Conservation (phyloP, 768 basidiomycete genomes). For the Lactifluus subvellereus region DNA sequence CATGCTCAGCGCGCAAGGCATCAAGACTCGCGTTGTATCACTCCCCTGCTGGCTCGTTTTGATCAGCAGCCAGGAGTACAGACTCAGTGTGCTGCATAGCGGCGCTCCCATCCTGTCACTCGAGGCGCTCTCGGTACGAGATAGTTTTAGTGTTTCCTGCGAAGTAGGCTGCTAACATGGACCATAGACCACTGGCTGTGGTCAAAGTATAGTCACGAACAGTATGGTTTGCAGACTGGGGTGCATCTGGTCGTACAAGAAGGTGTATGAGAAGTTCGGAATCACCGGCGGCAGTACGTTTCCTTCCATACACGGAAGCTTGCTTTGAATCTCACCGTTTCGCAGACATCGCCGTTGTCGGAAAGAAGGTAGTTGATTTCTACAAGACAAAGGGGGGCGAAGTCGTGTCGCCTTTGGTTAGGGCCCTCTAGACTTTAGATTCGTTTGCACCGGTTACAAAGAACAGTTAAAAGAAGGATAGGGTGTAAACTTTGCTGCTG, state of each 20-base stretch:
- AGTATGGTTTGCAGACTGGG: constrained; percentile 74
- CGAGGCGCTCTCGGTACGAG: constrained; percentile 66
- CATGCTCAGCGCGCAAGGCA: no score
- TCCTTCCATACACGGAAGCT: background rate
- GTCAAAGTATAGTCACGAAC: constrained; percentile 88
- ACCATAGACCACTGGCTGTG: constrained; percentile 72
- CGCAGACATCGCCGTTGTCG: constrained; percentile 68
- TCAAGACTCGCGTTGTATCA: no score
- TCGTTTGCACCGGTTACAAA: background rate
- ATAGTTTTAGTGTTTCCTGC: background rate
- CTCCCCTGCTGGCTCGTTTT: constrained; percentile 89
- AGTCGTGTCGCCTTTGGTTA: constrained; percentile 69
- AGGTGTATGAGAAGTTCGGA: constrained; percentile 89
- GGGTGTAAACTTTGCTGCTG: background rate
- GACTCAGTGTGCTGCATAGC: constrained; percentile 76
- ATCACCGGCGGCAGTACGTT: constrained; percentile 68
- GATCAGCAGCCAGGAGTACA: constrained; percentile 80
- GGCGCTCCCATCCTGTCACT: constrained; percentile 87
- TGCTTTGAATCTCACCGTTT: background rate
- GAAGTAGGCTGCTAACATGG: constrained; percentile 11
- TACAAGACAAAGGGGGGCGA: constrained; percentile 74
- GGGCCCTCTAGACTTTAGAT: constrained; percentile 47
- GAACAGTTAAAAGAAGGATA: background rate
- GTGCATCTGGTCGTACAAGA: constrained; percentile 82
- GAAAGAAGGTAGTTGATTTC: constrained; percentile 82